A percentile compares a stretch with the other conserved stretches of the same genome.
Conservation (phyloP, 352 stramenopile genomes). For the Globisporangium parvum region DNA sequence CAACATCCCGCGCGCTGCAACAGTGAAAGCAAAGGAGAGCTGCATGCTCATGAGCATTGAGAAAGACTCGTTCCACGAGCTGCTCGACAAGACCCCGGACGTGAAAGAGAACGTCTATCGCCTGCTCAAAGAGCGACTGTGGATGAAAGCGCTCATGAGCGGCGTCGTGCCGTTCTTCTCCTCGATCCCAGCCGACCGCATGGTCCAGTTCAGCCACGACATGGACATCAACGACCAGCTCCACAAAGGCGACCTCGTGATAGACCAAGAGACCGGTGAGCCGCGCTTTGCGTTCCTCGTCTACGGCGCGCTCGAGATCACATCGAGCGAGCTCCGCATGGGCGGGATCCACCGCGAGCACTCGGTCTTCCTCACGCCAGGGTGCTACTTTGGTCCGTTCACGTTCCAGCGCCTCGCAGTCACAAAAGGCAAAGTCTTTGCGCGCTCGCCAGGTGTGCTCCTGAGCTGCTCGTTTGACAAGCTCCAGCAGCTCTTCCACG, state of each 20-base stretch:
- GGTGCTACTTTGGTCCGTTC: conserved; percentile 68
- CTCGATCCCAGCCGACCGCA: conserved; percentile 39
- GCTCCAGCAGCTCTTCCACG: conserved; percentile 40
- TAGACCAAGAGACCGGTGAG: conserved; percentile 36
- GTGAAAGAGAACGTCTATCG: conserved; percentile 44
- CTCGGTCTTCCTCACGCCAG: conserved; percentile 55
- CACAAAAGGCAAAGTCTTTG: conserved; percentile 35
- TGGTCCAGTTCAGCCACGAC: conserved; percentile 52
- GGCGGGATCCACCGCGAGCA: conserved; percentile 27
- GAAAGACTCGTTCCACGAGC: conserved; percentile 60
- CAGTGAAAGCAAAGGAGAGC: conserved; percentile 56
- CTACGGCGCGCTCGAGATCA: conserved; percentile 65
- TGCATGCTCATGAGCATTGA: conserved; percentile 80
- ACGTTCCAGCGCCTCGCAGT: conserved; percentile 63
- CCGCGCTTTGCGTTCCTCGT: conserved; percentile 55
- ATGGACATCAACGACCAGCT: conserved; percentile 66
- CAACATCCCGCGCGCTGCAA: conserved; percentile 69
- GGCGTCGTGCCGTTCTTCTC: conserved; percentile 70
- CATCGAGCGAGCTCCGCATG: conserved; percentile 24
- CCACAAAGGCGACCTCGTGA: conserved; percentile 44
- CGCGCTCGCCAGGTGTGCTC: conserved; percentile 44
- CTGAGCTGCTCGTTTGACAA: conserved; percentile 45
- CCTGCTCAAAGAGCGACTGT: conserved; percentile 59
- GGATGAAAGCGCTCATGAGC: conserved; percentile 65
- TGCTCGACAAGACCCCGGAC: conserved; percentile 52